Base-by-base conservation (phyloP, 31 red algal species). In the Asparagopsis taxiformis region DNA sequence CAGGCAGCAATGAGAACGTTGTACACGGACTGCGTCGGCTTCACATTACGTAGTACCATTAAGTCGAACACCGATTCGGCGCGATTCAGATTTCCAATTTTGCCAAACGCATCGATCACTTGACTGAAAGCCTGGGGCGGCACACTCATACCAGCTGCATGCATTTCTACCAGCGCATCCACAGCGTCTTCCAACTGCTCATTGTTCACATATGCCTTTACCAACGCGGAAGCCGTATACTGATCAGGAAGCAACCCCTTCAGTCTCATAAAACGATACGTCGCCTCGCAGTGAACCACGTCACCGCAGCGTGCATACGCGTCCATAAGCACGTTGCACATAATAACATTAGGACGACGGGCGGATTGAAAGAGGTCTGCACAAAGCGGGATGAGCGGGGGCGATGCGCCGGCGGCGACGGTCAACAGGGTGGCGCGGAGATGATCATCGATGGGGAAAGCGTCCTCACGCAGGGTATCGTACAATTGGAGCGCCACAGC, bases 261-360 rank as follows among this genome's bases (percentile, higher is more conserved):
- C 1, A 36, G 34, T 20, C 29, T 50, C 79, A 84, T 84, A 35
- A 62, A 67, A 3, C 70, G 41, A 32, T 66, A 44, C 29, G 57
- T 61, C 3, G 33, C 30, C 16, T 48, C 15, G 15, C 56, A 62
- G 20, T 59, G 65, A 1, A 55, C 35, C 3, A 59, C 55, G 16
- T 49, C 29, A 25, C 67, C 65, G 1, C 19, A 33, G 6, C 51
- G 28, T 2, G 66, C 79, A 44, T 65, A 84, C 8, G 67, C 56
- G 51, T 75, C 79, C 48, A 84, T 84, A 15, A 84, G 31, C 49
- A 84, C 66, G 39, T 84, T 84, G 31, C 68, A 84, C 25, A 84
- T 44, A 33, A 61, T 22, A 2, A 5, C 10, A 9, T 32, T 43
- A 5, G 65, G 79, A 31, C 26, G 50, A 11, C 41, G 52, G 15